A percentile compares a stretch with the other conserved stretches of the same genome.
Conservation (phyloP, 139 green algal genomes). For the Astrephomene gubernaculifera region DNA sequence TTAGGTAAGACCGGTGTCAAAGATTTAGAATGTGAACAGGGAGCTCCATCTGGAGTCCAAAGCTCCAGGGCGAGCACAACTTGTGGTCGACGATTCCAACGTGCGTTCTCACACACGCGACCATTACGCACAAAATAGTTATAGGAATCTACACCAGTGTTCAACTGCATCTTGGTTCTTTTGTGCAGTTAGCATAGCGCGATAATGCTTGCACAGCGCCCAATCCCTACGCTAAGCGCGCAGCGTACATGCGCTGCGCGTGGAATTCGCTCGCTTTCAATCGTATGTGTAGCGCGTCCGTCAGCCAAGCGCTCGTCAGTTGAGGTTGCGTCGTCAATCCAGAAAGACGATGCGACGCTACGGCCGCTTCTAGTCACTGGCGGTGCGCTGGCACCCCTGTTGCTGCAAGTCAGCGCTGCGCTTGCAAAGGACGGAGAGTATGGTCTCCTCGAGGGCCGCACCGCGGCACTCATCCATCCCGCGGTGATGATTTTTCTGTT, state of each 20-base stretch:
- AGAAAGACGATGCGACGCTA: background rate
- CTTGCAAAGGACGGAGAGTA: slow-evolving; percentile 61
- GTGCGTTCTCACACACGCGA: too few species aligned
- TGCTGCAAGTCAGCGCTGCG: slow-evolving; percentile 40
- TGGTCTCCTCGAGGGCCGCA: slow-evolving; percentile 80
- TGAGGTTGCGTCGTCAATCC: background rate
- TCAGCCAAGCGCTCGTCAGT: background rate
- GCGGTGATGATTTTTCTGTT: slow-evolving; percentile 89
- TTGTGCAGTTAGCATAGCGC: too few species aligned
- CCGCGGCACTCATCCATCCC: slow-evolving; percentile 75
- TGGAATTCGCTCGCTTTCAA: background rate
- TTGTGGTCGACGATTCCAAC: too few species aligned
- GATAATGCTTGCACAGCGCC: background rate
- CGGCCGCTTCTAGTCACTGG: background rate
- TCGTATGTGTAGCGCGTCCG: slow-evolving; percentile 6
- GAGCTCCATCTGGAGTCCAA: too few species aligned
- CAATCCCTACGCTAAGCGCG: background rate
- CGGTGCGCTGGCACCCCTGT: background rate
- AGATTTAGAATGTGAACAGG: too few species aligned
- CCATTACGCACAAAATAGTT: too few species aligned
- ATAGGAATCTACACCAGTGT: too few species aligned
- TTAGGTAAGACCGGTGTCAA: too few species aligned
- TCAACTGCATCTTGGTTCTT: too few species aligned
- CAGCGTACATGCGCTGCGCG: background rate
- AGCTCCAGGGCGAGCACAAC: too few species aligned